phyloP scores from a whole-genome alignment of 2,329 filamentous ascomycete genomes.

The Microsporum canis region DNA sequence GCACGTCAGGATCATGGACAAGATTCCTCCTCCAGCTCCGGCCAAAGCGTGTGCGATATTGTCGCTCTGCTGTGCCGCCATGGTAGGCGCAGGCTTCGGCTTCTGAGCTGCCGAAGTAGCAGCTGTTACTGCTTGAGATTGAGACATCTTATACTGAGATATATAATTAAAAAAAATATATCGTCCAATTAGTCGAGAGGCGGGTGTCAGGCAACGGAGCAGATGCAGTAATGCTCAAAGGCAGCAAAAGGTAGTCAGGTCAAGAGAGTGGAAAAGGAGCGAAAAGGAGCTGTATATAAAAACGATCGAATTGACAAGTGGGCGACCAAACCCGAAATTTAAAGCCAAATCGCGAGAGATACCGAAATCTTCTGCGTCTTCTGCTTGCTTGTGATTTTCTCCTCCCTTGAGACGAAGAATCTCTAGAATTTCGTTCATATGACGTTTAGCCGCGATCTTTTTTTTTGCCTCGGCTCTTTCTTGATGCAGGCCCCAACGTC shows the following conservation, averaged over 20 bases:
- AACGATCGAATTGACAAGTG: too few species aligned
- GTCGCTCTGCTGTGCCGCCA: slow-evolving; percentile 73
- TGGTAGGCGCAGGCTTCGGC: slow-evolving; percentile 39
- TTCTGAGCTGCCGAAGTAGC: slow-evolving; percentile 23
- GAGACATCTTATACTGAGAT: slow-evolving; percentile 26
- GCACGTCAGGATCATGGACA: slow-evolving; percentile 85
- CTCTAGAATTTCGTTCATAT: neutral
- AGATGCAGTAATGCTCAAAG: neutral
- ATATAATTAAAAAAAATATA: neutral
- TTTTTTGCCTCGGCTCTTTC: neutral
- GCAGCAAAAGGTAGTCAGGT: neutral
- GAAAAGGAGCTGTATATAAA: neutral
- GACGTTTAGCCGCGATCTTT: neutral
- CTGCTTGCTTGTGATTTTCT: neutral
- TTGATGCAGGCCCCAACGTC: neutral
- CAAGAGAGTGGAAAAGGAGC: neutral
- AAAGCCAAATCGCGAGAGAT: neutral
- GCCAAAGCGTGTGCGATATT: slow-evolving; percentile 93
- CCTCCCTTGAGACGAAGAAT: neutral
- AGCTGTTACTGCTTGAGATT: slow-evolving; percentile 14
- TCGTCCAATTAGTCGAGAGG: neutral
- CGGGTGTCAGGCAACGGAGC: neutral
- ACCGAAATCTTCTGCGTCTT: neutral
- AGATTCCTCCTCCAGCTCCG: slow-evolving; percentile 80
- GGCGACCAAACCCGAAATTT: neutral